A percentile compares a stretch with the other conserved stretches of the same genome.
Evolutionary conservation across 2,329 filamentous ascomycete species (phyloP).

Genomic region (Fusarium concolor): DNA sequence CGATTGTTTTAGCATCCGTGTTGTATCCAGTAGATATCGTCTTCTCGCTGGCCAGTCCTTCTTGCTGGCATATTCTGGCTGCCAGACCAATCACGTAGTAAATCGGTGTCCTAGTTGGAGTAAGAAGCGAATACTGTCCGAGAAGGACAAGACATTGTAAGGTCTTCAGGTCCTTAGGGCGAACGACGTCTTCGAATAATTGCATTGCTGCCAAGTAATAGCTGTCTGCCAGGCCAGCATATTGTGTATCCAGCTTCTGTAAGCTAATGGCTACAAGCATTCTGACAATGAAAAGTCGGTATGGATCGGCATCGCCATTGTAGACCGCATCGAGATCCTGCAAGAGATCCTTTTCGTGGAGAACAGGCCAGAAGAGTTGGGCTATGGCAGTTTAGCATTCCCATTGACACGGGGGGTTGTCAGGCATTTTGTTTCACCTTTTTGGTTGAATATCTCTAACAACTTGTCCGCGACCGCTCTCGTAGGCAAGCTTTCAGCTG

Average conservation of each 20-base stretch:
- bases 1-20: conserved; percentile 79
- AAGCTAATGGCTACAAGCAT: conserved; percentile 96
- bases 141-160: conserved; percentile 90
- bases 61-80: conserved; percentile 86
- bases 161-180: conserved; percentile 89
- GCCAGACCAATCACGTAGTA: conserved; percentile 94
- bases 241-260: conserved; percentile 89
- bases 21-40: conserved; percentile 77
- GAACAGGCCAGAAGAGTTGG: conserved; percentile 85
- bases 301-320: conserved; percentile 77
- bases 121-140: conserved; percentile 90
- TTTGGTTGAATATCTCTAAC: conserved; percentile 86
- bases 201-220: conserved; percentile 93
- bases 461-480: conserved; percentile 80
- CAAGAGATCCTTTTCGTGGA: conserved; percentile 85
- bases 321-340: conserved; percentile 85
- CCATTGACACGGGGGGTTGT: background rate
- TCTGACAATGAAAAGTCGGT: conserved; percentile 87
- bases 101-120: conserved; percentile 89
- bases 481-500: conserved; percentile 80
- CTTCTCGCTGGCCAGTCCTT: conserved; percentile 88
- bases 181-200: conserved; percentile 83
- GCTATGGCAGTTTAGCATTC: conserved; percentile 61
- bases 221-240: conserved; percentile 92
- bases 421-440: conserved; percentile 66